Conservation (phyloP, 1,284 basidiomycete genomes). For the Amylostereum areolatum region DNA sequence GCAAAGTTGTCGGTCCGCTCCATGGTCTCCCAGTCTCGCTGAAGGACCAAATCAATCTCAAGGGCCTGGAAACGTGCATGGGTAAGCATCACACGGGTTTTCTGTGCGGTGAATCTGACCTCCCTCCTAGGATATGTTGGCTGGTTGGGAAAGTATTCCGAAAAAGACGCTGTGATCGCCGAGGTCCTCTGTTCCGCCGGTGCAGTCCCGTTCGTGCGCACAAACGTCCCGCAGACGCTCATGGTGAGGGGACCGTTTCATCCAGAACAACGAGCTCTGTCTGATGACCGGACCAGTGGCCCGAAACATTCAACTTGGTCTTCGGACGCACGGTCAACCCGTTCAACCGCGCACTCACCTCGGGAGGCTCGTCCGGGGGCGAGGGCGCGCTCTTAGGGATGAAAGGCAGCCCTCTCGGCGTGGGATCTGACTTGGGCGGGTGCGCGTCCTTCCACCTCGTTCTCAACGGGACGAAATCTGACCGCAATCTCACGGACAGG, state of each 20-base stretch:
- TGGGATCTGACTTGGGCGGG: constrained; percentile 70
- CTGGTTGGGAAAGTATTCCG: constrained; percentile 53
- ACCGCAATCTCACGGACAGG: constrained; percentile 21
- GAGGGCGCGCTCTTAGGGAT: constrained; percentile 51
- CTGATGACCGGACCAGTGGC: constrained; percentile 37
- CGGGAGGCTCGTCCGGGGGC: constrained; percentile 59
- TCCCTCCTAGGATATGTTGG: constrained; percentile 55
- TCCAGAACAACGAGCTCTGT: not conserved
- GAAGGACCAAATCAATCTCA: constrained; percentile 54
- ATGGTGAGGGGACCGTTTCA: constrained; percentile 32
- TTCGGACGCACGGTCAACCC: constrained; percentile 70
- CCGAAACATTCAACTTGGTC: constrained; percentile 54
- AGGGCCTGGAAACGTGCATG: constrained; percentile 48
- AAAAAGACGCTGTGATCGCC: constrained; percentile 52
- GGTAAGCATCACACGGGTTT: constrained; percentile 21
- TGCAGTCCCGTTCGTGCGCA: constrained; percentile 64
- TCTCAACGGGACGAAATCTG: not conserved
- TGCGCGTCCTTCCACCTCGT: constrained; percentile 14
- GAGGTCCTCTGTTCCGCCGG: constrained; percentile 55
- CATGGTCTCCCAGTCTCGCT: constrained; percentile 59
- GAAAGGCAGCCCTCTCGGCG: constrained; percentile 55
- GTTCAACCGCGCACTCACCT: constrained; percentile 43
- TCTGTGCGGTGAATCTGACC: not conserved
- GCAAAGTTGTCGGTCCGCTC: constrained; percentile 47
- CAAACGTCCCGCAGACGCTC: constrained; percentile 66